A percentile compares a stretch with the other conserved stretches of the same genome.
phyloP scores from a whole-genome alignment of 208 protist species.

The Trypanosoma lewisi region DNA sequence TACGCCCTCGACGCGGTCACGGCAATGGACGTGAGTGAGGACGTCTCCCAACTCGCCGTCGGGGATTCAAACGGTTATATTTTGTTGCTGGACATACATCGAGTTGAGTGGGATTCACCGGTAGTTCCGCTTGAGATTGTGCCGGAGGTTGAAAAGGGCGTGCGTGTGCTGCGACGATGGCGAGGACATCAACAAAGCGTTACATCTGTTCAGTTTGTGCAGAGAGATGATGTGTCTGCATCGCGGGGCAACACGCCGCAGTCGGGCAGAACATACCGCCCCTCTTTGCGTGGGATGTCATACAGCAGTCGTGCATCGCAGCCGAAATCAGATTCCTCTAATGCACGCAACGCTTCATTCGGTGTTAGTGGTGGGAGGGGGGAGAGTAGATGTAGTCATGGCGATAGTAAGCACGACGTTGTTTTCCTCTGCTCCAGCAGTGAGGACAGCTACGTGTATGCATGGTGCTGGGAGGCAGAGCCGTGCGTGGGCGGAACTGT shows the following conservation, averaged over 20 bases:
- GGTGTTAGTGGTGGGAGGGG: too few species aligned
- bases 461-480: slow-evolving; percentile 45
- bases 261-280: too few species aligned
- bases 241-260: too few species aligned
- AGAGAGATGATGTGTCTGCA: neutral
- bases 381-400: too few species aligned
- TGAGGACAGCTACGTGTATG: slow-evolving; percentile 57
- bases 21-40: slow-evolving; percentile 32
- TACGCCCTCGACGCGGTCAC: slow-evolving; percentile 57
- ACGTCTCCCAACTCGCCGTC: slow-evolving; percentile 34
- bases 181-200: slow-evolving; percentile 58
- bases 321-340: too few species aligned
- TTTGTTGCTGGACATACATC: slow-evolving; percentile 53
- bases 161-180: slow-evolving; percentile 68
- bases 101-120: slow-evolving; percentile 14
- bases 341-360: too few species aligned
- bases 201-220: slow-evolving; percentile 41
- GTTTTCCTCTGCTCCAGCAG: slow-evolving; percentile 44
- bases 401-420: neutral
- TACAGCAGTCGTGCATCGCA: too few species aligned
- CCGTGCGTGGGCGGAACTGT: slow-evolving; percentile 18
- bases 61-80: slow-evolving; percentile 63
- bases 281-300: slow-evolving; percentile 1
- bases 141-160: slow-evolving; percentile 20
- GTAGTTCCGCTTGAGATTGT: slow-evolving; percentile 26